Base-by-base conservation (phyloP, 257 asterid genomes). In the Marsdenia floribunda region DNA sequence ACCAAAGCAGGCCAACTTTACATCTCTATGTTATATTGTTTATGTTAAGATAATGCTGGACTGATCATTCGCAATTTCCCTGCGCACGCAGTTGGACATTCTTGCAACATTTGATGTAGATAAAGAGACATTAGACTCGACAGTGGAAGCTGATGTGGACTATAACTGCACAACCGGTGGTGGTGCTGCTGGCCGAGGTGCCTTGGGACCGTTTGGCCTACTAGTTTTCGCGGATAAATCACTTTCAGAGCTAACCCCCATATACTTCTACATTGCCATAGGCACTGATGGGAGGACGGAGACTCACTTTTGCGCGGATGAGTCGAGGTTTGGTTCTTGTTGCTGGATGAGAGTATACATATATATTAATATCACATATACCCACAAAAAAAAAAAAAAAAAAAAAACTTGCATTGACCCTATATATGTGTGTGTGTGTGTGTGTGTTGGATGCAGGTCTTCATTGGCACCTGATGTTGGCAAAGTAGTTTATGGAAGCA, bases 141-240 rank as follows among this genome's bases (percentile, higher is more conserved):
- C 68, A 4, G 77, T 18, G 2, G 92, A 78, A 52, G 82, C 70
- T 13, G 81, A 81, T 7, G 68, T 8, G 6, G 79, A 74, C 24
- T 93, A 83, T 78, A 77, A 82, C 69, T 89, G 98, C 85, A 70
- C 85, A 11, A 83, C 81, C 3, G 83, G 95, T 75, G 95, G 93
- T n/a, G 98, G 98, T 16, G 84, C 90, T 68, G 89, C 82, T 19
- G 83, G 73, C 13, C 78, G 98, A 65, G 98, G 98, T 52, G 47
- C 55, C 1, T 86, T 90, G 47, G 98, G 98, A 47, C 98, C 98
- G 0, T 93, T 93, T 54, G 98, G 98, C 6, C 73, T 93, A n/a
- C 40, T 89, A 0, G 94, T 90, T 44, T 83, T 88, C 44, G 97
- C 94, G 5, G 90, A 88, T 69, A 83, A 85, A 33, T 63, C 74